phyloP scores from a whole-genome alignment of 1,284 basidiomycete species.

The Leccinum angustisporum region DNA sequence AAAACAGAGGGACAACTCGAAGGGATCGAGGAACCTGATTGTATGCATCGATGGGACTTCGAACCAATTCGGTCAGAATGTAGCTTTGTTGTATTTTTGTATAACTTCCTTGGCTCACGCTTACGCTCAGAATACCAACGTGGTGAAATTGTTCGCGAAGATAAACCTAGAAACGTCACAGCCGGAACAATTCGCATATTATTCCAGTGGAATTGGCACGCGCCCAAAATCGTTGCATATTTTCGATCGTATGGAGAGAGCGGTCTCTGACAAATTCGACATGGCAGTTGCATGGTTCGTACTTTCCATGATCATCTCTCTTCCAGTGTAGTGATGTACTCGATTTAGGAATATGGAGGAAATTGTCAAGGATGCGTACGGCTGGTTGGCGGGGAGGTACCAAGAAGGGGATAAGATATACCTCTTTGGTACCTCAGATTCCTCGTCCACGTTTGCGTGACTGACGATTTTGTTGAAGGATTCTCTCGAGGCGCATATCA shows the following conservation, averaged over 20 bases:
- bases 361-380: constrained; percentile 36
- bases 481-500: constrained; percentile 47
- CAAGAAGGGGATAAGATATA: constrained; percentile 40
- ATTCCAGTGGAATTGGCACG: constrained; percentile 38
- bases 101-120: neutral
- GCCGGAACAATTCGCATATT: constrained; percentile 29
- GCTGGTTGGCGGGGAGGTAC: constrained; percentile 42
- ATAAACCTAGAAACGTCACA: constrained; percentile 14
- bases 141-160: constrained; percentile 28
- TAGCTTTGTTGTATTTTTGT: neutral
- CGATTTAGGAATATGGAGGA: constrained; percentile 31
- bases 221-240: constrained; percentile 21
- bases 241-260: constrained; percentile 6
- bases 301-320: no score
- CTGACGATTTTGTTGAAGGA: constrained; percentile 25
- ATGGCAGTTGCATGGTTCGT: constrained; percentile 29
- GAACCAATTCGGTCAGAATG: constrained; percentile 30
- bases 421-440: constrained; percentile 37
- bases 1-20: constrained; percentile 3
- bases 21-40: constrained; percentile 25
- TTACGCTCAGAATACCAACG: constrained; percentile 28
- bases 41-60: constrained; percentile 34
- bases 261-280: constrained; percentile 18
- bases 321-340: neutral
- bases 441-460: neutral